These are phyloP conservation scores for Boletus smithii DNA, from an alignment of 1,284 basidiomycete species.

Conservation along the genomic window DNA sequence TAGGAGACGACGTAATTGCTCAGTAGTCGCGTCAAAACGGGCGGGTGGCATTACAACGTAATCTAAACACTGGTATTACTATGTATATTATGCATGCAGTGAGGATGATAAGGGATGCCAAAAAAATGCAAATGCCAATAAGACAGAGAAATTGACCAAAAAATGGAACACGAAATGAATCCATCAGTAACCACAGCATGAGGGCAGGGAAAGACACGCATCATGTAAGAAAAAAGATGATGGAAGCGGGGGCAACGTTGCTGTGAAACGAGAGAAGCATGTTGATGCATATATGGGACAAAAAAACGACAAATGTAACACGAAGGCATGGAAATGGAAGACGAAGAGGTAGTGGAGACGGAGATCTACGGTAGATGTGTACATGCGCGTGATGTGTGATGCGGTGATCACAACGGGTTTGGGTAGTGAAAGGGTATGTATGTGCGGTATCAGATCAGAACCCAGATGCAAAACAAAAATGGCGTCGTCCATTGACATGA, in stretches of 20 bases:
- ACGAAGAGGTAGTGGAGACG: slow-evolving; percentile 5
- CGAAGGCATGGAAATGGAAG: slow-evolving; percentile 9
- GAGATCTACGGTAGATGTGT: slow-evolving; percentile 25
- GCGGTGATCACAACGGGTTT: slow-evolving; percentile 6
- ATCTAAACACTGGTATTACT: no score
- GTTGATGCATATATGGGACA: slow-evolving; percentile 1
- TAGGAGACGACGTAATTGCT: no score
- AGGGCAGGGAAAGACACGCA: no score
- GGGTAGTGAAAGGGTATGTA: slow-evolving; percentile 10
- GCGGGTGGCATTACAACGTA: no score
- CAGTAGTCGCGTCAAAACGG: no score
- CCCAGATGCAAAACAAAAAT: slow-evolving; percentile 4
- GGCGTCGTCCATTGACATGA: slow-evolving; percentile 7
- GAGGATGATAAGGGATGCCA: no score
- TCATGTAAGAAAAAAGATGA: not conserved
- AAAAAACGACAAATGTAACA: slow-evolving; percentile 1
- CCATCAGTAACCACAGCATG: no score
- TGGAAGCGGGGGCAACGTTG: slow-evolving; percentile 1
- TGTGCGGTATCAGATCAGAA: slow-evolving; percentile 15
- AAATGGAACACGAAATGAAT: no score
- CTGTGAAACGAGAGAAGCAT: not conserved
- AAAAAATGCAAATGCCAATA: no score
- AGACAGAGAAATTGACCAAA: no score
- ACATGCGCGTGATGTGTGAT: slow-evolving; percentile 10
- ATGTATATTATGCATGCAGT: no score